Conservation (phyloP, 176 grass and related monocot genomes). For the Oryza punctata region DNA sequence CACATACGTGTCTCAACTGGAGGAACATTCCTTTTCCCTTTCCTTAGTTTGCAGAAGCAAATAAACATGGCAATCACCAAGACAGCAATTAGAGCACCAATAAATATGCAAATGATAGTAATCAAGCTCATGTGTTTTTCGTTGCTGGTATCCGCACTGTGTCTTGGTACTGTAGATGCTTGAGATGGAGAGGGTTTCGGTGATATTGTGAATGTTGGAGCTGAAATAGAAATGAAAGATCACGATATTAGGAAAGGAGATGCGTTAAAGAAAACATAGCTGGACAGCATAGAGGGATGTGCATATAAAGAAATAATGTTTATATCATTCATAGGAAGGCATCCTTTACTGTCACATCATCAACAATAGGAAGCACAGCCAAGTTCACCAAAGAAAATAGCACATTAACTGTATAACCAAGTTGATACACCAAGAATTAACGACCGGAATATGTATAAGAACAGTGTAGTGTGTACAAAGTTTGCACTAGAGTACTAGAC, state of each 20-base stretch:
- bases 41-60: conserved; percentile 71
- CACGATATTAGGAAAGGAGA: conserved; percentile 25
- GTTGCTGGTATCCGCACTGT: conserved; percentile 25
- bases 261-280: not conserved
- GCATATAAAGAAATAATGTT: conserved; percentile 9
- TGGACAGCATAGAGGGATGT: not conserved
- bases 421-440: not conserved
- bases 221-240: conserved; percentile 51
- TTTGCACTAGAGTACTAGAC: not conserved
- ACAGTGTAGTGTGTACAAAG: not conserved
- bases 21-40: conserved; percentile 57
- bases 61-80: conserved; percentile 64
- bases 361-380: not conserved
- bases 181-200: conserved; percentile 67
- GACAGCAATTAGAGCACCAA: conserved; percentile 63
- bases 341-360: not conserved
- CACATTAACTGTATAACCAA: not conserved
- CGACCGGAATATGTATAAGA: not conserved
- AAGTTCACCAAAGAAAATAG: conserved; percentile 15
- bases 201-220: conserved; percentile 58
- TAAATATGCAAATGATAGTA: conserved; percentile 73
- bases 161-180: conserved; percentile 36
- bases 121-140: conserved; percentile 55
- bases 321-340: conserved; percentile 13
- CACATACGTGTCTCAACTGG: conserved; percentile 72